These are phyloP conservation scores for Zea luxurians DNA, from an alignment of 176 grass and related monocot species.

Conservation along the genomic window DNA sequence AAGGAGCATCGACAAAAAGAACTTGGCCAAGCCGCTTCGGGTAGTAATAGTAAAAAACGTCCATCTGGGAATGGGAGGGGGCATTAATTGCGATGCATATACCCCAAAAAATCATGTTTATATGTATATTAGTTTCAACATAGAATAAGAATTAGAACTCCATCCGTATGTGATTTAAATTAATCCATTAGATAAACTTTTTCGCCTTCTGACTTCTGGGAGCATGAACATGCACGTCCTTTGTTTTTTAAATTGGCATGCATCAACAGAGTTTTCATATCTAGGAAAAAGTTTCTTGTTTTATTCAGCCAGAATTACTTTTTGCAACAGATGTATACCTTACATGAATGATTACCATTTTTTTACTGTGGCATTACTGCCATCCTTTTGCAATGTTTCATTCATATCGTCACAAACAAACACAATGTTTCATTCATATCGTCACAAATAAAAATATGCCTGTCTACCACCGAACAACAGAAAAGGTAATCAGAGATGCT, in stretches of 20 bases:
- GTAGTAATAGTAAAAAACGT: slow-evolving; percentile 97
- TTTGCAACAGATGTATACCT: not conserved
- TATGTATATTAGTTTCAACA: not conserved
- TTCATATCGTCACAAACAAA: no score
- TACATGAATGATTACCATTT: not conserved
- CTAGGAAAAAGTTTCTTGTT: not conserved
- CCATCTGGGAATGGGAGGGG: slow-evolving; percentile 49
- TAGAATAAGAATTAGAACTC: not conserved
- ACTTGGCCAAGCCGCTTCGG: slow-evolving; percentile 81
- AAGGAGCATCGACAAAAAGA: slow-evolving; percentile 85
- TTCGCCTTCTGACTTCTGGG: not conserved
- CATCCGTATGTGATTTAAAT: not conserved
- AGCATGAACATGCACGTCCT: not conserved
- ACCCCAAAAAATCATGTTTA: not conserved
- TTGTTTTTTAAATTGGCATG: not conserved
- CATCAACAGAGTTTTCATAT: not conserved
- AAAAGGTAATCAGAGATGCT: not conserved
- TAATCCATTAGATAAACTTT: not conserved
- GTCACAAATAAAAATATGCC: not conserved
- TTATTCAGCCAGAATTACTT: not conserved
- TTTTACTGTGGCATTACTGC: not conserved
- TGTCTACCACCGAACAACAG: not conserved
- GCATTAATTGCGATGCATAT: not conserved
- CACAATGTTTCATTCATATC: not conserved
- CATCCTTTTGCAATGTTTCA: not conserved